Evolutionary conservation across 192 early-diverging fungal genomes (phyloP).

Genomic region (Dispira parvispora): DNA sequence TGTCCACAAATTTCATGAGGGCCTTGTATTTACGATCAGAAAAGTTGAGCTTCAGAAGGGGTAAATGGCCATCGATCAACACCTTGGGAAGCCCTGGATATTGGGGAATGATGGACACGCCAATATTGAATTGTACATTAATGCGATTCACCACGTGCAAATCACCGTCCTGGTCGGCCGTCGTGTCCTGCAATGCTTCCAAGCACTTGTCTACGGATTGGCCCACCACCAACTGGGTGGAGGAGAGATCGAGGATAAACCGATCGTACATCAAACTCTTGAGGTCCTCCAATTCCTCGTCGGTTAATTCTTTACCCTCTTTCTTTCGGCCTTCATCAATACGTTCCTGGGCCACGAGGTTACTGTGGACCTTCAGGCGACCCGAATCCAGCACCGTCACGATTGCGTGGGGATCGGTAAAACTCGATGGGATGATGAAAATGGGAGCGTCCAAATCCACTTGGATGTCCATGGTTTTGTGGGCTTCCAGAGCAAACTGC

Average conservation of each 20-base stretch:
- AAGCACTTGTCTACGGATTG: slow-evolving; percentile 55
- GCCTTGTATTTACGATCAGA: slow-evolving; percentile 88
- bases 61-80: slow-evolving; percentile 62
- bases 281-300: slow-evolving; percentile 52
- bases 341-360: slow-evolving; percentile 50
- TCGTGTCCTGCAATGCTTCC: slow-evolving; percentile 34
- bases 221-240: slow-evolving; percentile 71
- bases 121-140: slow-evolving; percentile 61
- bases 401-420: slow-evolving; percentile 29
- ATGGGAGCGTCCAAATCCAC: slow-evolving; percentile 97
- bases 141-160: slow-evolving; percentile 81
- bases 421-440: slow-evolving; percentile 70
- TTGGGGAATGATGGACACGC: slow-evolving; percentile 72
- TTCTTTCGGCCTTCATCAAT: slow-evolving; percentile 52
- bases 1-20: slow-evolving; percentile 39
- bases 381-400: slow-evolving; percentile 86
- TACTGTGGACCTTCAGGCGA: slow-evolving; percentile 74
- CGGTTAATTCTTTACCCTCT: slow-evolving; percentile 35
- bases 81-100: slow-evolving; percentile 54
- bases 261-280: slow-evolving; percentile 77
- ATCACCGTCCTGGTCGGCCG: slow-evolving; percentile 28
- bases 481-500: slow-evolving; percentile 68
- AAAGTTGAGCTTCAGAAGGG: slow-evolving; percentile 71
- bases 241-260: slow-evolving; percentile 62
- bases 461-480: slow-evolving; percentile 77